Evolutionary conservation across 2,329 filamentous ascomycete genomes (phyloP).

Genomic region (Neobulgaria alba): DNA sequence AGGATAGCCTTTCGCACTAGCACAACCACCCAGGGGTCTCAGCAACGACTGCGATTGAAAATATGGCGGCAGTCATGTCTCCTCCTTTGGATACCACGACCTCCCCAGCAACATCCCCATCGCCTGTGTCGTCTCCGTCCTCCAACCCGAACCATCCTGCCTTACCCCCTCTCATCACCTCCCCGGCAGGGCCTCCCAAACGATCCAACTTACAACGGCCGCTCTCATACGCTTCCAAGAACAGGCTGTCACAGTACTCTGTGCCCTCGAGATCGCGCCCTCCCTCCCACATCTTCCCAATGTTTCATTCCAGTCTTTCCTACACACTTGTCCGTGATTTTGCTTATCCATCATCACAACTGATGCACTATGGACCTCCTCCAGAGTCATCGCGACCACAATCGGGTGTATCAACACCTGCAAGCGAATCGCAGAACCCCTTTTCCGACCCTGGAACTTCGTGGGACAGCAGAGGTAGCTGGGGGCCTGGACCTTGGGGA

Average conservation of each 20-base stretch:
- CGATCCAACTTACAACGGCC: constrained; percentile 56
- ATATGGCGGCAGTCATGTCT: constrained; percentile 43
- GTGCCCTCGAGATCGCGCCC: constrained; percentile 64
- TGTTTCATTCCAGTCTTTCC: constrained; percentile 75
- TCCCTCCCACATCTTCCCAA: constrained; percentile 70
- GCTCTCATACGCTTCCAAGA: constrained; percentile 69
- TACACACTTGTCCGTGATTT: constrained; percentile 95
- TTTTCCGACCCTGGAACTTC: constrained; percentile 73
- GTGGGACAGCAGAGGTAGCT: constrained; percentile 62
- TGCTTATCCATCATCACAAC: constrained; percentile 75
- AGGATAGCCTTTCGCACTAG: too few species aligned
- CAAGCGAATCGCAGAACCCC: constrained; percentile 63
- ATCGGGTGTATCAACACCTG: constrained; percentile 77
- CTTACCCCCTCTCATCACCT: constrained; percentile 48
- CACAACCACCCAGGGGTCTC: too few species aligned
- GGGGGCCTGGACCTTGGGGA: constrained; percentile 38
- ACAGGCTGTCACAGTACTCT: constrained; percentile 71
- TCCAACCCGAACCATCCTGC: constrained; percentile 45
- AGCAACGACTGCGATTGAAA: constrained; percentile 1
- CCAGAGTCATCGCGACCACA: constrained; percentile 61
- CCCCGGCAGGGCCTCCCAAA: constrained; percentile 35
- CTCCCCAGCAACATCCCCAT: constrained; percentile 44
- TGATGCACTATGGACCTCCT: constrained; percentile 89
- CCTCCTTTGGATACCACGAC: constrained; percentile 36
- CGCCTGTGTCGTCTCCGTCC: constrained; percentile 35